Evolutionary conservation across 495 filamentous ascomycete species (phyloP), one percentile per base, ranked within the genome.

Genomic region (Penicillium canariense): DNA sequence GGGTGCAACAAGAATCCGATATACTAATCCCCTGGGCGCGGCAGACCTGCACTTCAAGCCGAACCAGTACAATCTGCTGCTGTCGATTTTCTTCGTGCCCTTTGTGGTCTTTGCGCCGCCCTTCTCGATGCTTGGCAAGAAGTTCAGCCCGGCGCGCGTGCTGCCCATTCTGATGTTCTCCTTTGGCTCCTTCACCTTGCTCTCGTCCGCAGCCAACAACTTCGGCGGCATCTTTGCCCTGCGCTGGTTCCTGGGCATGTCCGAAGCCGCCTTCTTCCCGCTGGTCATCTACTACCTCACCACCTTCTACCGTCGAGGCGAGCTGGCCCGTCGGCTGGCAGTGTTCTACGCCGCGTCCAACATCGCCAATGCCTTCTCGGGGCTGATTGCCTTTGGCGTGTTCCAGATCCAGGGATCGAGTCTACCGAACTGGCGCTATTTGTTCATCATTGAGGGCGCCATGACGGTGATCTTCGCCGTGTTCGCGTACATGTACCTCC

Each of bases 331-430:
- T 4, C 84, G 87, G 6, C 75, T 91, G 4, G 85, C 84, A 36
- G 76, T 90, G 53, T 91, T 90, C 74, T 90, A 90, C 62, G 87
- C 87, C 3, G 86, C 85, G 0, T 82, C 80, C 28, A 86, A 81
- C 48, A 84, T 90, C 47, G 87, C 87, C 12, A 81, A 78, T 40
- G 88, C 86, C 17, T 90, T 89, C 61, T 79, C 80, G 2, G 87
- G 87, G 2, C 73, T 90, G 0, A 71, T 91, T 11, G 81, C 88
- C 0, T 89, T 86, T 55, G 88, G 86, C 1, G 81, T 88, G 4
- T 89, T 90, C 62, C 87, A 84, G 48, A 90, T 90, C 65, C 51
- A 84, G n/a, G 68, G 77, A 7, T 66, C 64, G 47, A 71, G 40
- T 50, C 68, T 48, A 53, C 86, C 51, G 30, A 71, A 20, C 61